Conservation (phyloP, 306 rosid species). For the Trifolium pratense region DNA sequence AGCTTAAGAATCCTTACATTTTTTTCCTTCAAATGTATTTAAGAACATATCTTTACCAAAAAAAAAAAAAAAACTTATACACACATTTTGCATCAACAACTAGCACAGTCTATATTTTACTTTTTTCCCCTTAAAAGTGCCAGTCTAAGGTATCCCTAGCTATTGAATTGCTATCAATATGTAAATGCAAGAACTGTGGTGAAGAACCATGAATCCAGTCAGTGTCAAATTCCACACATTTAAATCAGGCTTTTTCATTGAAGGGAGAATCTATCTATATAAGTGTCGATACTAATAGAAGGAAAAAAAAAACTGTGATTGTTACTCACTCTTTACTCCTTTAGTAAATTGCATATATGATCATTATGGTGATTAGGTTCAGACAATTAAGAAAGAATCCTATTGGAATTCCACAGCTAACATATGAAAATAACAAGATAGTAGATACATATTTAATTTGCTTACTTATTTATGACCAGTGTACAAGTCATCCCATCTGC, state of each 20-base stretch:
- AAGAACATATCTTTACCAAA: too few species aligned
- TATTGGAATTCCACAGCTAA: neutral
- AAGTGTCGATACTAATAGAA: neutral
- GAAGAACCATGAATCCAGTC: neutral
- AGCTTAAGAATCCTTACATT: neutral
- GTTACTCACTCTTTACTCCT: neutral
- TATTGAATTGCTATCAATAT: neutral
- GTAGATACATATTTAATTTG: neutral
- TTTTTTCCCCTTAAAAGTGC: neutral
- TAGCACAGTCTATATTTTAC: too few species aligned
- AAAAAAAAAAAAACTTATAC: neutral
- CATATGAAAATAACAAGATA: neutral
- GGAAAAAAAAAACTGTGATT: neutral
- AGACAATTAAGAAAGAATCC: neutral
- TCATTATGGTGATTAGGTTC: neutral
- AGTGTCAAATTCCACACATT: neutral
- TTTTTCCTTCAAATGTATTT: neutral
- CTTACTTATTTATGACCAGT: slow-evolving; percentile 72
- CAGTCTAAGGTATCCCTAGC: neutral
- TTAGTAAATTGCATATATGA: neutral
- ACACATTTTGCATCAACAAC: neutral
- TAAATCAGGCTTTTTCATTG: neutral
- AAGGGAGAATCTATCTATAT: neutral
- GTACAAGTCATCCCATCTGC: slow-evolving; percentile 84
- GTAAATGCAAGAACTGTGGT: neutral